Conservation (phyloP, 1,139 yeast genomes). For the Arxiozyma slooffiae region DNA sequence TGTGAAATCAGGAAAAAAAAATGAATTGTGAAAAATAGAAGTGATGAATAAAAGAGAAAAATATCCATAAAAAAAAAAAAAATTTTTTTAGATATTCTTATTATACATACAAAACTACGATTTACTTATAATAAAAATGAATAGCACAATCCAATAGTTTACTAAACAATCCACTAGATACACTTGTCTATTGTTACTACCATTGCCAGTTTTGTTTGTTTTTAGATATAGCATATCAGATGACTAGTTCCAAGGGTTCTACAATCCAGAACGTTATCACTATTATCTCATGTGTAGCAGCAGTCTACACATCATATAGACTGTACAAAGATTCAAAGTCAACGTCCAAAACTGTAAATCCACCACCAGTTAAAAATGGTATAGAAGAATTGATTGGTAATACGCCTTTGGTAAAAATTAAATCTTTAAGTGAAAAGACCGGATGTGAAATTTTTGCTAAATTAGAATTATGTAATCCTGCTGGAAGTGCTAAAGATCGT, state of each 20-base stretch:
- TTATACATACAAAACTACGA: too few relatives aligned
- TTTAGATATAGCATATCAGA: too few relatives aligned
- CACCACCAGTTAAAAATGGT: conserved; percentile 30
- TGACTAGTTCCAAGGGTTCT: background rate
- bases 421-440: conserved; percentile 62
- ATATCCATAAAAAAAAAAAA: too few relatives aligned
- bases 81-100: too few relatives aligned
- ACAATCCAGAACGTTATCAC: background rate
- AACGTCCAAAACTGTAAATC: background rate
- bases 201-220: too few relatives aligned
- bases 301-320: conserved; percentile 2
- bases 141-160: too few relatives aligned
- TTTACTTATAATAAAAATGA: too few relatives aligned
- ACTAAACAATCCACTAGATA: too few relatives aligned
- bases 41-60: too few relatives aligned
- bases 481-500: conserved; percentile 91
- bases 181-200: too few relatives aligned
- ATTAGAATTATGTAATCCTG: conserved; percentile 78
- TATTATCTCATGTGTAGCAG: background rate
- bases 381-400: conserved; percentile 70
- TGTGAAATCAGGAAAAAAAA: too few relatives aligned
- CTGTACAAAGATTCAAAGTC: background rate
- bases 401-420: conserved; percentile 74
- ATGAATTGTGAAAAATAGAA: too few relatives aligned
- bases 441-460: conserved; percentile 84